phyloP scores from a whole-genome alignment of 139 green algal genomes.

The Tetradesmus lagerheimii region DNA sequence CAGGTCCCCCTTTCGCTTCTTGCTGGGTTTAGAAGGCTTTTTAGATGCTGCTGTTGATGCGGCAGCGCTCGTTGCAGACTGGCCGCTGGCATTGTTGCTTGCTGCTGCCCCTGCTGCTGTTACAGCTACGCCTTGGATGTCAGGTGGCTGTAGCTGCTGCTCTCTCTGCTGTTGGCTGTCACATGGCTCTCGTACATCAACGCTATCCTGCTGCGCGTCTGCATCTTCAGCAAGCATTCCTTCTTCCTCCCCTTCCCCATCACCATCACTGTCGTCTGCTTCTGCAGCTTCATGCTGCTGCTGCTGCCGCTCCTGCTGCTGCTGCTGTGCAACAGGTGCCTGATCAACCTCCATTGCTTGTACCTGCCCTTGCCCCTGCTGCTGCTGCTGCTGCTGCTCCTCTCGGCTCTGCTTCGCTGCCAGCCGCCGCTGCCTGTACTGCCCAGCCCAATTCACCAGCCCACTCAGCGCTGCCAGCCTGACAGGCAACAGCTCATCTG shows the following conservation, averaged over 20 bases:
- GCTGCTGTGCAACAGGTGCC: neutral
- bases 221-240: neutral
- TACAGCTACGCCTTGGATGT: neutral
- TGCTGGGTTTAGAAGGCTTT: neutral
- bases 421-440: neutral
- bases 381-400: neutral
- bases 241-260: neutral
- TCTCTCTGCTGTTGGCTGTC: neutral
- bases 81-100: neutral
- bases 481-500: constrained; percentile 5
- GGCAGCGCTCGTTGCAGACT: neutral
- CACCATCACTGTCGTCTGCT: neutral
- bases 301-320: neutral
- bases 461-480: neutral
- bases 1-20: neutral
- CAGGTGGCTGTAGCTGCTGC: neutral
- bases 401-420: neutral
- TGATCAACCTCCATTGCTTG: neutral
- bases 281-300: neutral
- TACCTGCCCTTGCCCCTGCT: neutral
- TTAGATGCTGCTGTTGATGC: neutral
- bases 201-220: neutral
- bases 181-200: neutral
- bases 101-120: neutral
- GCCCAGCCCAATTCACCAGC: neutral